Conservation (phyloP, 805 yeast species). For the Clavispora phyllophila region DNA sequence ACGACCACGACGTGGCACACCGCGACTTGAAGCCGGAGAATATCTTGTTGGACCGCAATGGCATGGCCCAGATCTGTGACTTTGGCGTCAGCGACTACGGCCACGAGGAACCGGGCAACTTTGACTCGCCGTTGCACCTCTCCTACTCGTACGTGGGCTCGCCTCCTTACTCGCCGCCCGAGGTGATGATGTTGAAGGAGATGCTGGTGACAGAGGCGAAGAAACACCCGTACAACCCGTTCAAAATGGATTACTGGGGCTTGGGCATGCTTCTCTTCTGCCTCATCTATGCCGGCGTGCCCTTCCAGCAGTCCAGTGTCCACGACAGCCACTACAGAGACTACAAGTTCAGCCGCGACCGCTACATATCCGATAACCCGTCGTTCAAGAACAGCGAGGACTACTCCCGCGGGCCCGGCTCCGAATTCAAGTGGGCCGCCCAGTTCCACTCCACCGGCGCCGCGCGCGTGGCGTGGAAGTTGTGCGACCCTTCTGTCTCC, state of each 20-base stretch:
- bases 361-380: constrained; percentile 39
- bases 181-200: constrained; percentile 52
- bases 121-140: constrained; percentile 33
- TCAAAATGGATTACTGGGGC: constrained; percentile 68
- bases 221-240: constrained; percentile 53
- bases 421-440: constrained; percentile 66
- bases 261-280: constrained; percentile 65
- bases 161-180: constrained; percentile 80
- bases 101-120: constrained; percentile 49
- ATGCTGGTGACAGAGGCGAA: constrained; percentile 25
- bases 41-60: constrained; percentile 52
- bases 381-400: constrained; percentile 44
- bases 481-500: constrained; percentile 57
- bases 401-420: constrained; percentile 56
- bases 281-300: constrained; percentile 51
- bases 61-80: constrained; percentile 65
- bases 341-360: constrained; percentile 45
- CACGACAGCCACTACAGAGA: constrained; percentile 52
- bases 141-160: constrained; percentile 62
- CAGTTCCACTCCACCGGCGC: constrained; percentile 55
- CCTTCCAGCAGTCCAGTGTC: constrained; percentile 49
- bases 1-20: constrained; percentile 63
- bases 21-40: constrained; percentile 76
- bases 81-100: constrained; percentile 72
- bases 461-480: constrained; percentile 68